These are phyloP conservation scores for Aureobasidium sp. DNA, from an alignment of 2,329 filamentous ascomycete genomes.

Conservation along the genomic window DNA sequence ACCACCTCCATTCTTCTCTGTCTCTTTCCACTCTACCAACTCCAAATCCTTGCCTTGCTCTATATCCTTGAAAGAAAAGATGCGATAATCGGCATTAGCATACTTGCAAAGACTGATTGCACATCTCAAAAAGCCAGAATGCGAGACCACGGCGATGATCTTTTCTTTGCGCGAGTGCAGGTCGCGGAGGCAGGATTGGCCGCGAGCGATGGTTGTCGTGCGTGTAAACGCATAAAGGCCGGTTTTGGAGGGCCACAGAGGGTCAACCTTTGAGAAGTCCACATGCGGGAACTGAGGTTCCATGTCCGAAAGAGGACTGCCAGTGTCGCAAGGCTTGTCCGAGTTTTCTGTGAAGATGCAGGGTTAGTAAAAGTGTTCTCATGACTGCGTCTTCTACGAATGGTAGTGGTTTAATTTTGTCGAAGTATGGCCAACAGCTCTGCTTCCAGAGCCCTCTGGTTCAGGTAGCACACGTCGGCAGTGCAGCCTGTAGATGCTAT, in stretches of 20 bases:
- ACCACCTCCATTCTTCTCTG: conserved; percentile 40
- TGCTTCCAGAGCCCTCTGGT: neutral
- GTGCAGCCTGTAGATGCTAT: neutral
- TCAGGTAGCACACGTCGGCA: too few species aligned
- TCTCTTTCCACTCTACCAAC: conserved; percentile 46
- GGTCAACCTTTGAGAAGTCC: conserved; percentile 52
- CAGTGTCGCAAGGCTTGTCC: conserved; percentile 54
- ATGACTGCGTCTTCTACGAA: too few species aligned
- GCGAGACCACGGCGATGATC: conserved; percentile 57
- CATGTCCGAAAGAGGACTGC: conserved; percentile 42
- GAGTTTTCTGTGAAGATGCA: conserved; percentile 32
- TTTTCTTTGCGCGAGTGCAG: conserved; percentile 52
- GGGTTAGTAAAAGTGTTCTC: neutral
- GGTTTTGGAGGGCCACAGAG: conserved; percentile 56
- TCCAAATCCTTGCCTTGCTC: conserved; percentile 27
- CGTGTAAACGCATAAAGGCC: conserved; percentile 48
- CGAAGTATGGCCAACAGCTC: neutral
- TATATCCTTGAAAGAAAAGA: conserved; percentile 50
- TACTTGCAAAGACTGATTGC: conserved; percentile 44
- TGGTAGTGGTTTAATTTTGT: neutral
- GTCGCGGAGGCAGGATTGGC: conserved; percentile 43
- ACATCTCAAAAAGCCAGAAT: conserved; percentile 56
- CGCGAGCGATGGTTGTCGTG: conserved; percentile 49
- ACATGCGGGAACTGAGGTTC: conserved; percentile 47
- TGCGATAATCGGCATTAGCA: conserved; percentile 58